Evolutionary conservation across 345 rosid genomes (phyloP), one percentile per base, ranked within the genome.

Genomic region (Acer campestre): DNA sequence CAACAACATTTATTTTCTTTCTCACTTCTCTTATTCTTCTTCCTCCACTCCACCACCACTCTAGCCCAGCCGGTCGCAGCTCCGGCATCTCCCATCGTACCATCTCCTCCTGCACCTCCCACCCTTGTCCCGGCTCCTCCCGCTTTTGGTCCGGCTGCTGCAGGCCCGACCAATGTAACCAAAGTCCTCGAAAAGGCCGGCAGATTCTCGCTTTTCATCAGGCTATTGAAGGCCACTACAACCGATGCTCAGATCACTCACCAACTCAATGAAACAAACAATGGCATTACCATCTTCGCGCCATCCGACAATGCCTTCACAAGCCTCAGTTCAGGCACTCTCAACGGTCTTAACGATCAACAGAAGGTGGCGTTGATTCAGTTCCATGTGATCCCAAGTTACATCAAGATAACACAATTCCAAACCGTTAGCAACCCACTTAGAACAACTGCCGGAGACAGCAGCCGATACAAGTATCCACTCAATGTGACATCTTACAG

Each of bases 391-490:
- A 67, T 86, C 71, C 85, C 87, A 1, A 61, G 35, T 3, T 84
- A 70, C 73, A 46, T 85, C 23, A 66, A 87, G 1, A 48, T 81
- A 48, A 42, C 85, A n/a, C 86, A 84, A 38, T 84, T 86, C 82
- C 84, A 84, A 66, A 86, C 85, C 0, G 84, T 82, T 17, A 86
- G 87, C 80, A 86, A 86, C 68, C 89, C 89, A 0, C 48, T 84
- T 23, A 82, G 82, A 75, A 86, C 89, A 20, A 84, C 75, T 59
- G 86, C 89, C 0, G 85, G 86, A 7, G 83, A 84, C 13, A 81
- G 82, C 48, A 56, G 82, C 18, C 29, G 40, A 23, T 75, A 71
- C 55, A 76, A 79, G 65, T 83, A 67, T 69, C 84, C 84, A 6
- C 82, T 86, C 61, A 83, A 76, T 22, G 70, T 86, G 27, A 80